Evolutionary conservation across 495 filamentous ascomycete genomes (phyloP).

Genomic region (Hypoxylon trugodes): DNA sequence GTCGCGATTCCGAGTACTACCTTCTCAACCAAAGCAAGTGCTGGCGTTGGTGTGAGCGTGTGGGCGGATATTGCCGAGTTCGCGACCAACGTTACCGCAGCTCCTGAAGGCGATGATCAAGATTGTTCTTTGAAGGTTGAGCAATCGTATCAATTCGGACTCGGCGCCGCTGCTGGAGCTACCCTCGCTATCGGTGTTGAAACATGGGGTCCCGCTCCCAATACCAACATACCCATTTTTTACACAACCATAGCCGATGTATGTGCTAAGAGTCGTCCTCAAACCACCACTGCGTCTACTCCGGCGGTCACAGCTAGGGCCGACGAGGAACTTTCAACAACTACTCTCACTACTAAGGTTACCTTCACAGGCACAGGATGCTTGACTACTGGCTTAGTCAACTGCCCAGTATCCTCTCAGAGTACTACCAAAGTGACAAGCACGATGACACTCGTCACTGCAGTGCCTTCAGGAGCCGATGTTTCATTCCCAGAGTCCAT

Average conservation of each 20-base stretch:
- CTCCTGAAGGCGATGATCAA: constrained; percentile 39
- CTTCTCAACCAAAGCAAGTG: constrained; percentile 33
- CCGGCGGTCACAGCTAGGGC: constrained; percentile 41
- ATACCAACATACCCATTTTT: constrained; percentile 58
- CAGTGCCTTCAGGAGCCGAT: constrained; percentile 48
- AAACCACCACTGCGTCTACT: constrained; percentile 37
- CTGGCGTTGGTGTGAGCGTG: constrained; percentile 57
- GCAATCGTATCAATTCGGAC: constrained; percentile 57
- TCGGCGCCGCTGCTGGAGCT: constrained; percentile 62
- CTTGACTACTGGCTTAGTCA: constrained; percentile 48
- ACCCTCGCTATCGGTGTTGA: constrained; percentile 52
- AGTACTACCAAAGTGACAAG: constrained; percentile 47
- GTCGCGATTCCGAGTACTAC: constrained; percentile 10
- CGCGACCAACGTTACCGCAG: constrained; percentile 55
- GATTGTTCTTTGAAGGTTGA: constrained; percentile 55
- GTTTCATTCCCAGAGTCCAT: constrained; percentile 51
- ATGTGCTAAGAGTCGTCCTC: constrained; percentile 48
- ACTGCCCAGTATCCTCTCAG: constrained; percentile 58
- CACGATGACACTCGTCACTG: constrained; percentile 45
- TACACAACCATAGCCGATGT: constrained; percentile 59
- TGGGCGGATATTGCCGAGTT: constrained; percentile 64
- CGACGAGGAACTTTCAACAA: constrained; percentile 44
- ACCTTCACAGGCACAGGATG: constrained; percentile 53
- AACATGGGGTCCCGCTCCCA: constrained; percentile 59
- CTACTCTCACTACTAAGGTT: constrained; percentile 45